Evolutionary conservation across 176 grass and related monocot species (phyloP).

Genomic region (Thalia dealbata): DNA sequence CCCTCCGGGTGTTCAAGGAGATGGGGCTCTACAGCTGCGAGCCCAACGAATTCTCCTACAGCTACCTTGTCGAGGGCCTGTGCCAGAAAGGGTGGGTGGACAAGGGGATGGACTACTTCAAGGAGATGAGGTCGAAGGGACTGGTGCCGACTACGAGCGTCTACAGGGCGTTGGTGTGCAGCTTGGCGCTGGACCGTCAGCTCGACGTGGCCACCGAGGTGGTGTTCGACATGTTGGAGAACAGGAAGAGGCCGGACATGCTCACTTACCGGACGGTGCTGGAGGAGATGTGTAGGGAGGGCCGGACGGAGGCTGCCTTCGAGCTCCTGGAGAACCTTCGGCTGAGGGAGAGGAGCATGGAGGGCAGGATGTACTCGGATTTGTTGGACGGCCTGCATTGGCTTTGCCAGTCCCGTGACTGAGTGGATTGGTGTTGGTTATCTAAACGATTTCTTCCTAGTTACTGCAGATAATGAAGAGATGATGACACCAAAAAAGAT

Average conservation of each 20-base stretch:
- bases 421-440: not conserved
- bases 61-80: slow-evolving; percentile 73
- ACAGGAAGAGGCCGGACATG: slow-evolving; percentile 54
- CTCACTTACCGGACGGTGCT: slow-evolving; percentile 83
- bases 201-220: slow-evolving; percentile 57
- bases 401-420: slow-evolving; percentile 49
- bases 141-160: slow-evolving; percentile 46
- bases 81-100: slow-evolving; percentile 70
- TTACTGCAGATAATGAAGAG: too few relatives aligned
- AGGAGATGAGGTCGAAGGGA: slow-evolving; percentile 47
- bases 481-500: too few relatives aligned
- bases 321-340: slow-evolving; percentile 52
- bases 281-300: slow-evolving; percentile 78
- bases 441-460: too few relatives aligned
- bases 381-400: slow-evolving; percentile 85
- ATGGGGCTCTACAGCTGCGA: slow-evolving; percentile 77
- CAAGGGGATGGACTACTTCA: slow-evolving; percentile 34
- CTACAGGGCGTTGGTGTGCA: slow-evolving; percentile 56
- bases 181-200: slow-evolving; percentile 56
- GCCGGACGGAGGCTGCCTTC: slow-evolving; percentile 48
- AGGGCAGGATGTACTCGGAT: slow-evolving; percentile 55
- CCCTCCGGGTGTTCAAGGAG: slow-evolving; percentile 71
- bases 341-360: slow-evolving; percentile 40
- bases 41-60: slow-evolving; percentile 68
- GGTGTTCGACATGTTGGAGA: slow-evolving; percentile 62